These are phyloP conservation scores for Fusarium oligoseptatum DNA, from an alignment of 2,329 filamentous ascomycete species.

Conservation along the genomic window DNA sequence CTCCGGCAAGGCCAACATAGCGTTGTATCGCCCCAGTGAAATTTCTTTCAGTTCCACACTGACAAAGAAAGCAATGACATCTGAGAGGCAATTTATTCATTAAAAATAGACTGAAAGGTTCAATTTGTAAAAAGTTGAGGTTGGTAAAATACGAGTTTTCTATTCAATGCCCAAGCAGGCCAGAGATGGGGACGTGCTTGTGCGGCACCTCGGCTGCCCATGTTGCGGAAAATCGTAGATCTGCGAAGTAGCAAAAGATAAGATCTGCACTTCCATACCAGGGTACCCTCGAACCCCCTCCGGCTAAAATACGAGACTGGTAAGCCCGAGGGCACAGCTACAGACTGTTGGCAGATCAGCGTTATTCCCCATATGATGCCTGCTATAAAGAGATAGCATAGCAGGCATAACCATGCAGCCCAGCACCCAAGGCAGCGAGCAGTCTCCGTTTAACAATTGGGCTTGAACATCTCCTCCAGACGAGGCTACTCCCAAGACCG, in stretches of 20 bases:
- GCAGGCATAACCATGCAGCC: not conserved
- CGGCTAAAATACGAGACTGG: not conserved
- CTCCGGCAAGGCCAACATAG: not conserved
- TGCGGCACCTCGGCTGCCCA: not conserved
- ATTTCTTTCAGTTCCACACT: not conserved
- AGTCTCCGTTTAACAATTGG: not conserved
- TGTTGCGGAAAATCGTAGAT: not conserved
- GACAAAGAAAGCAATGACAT: not conserved
- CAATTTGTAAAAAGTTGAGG: too few species aligned
- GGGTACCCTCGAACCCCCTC: not conserved
- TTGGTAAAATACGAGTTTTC: too few species aligned
- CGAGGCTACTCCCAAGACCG: not conserved
- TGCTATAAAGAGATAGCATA: not conserved
- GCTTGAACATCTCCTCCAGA: not conserved
- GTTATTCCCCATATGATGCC: not conserved
- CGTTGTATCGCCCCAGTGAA: slow-evolving; percentile 1
- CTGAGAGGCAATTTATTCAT: not conserved
- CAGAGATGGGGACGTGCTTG: not conserved
- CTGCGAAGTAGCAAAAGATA: not conserved
- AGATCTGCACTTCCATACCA: not conserved
- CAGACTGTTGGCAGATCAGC: not conserved
- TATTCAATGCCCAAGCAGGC: too few species aligned
- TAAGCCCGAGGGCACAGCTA: not conserved
- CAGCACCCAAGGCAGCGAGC: not conserved
- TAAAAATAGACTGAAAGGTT: too few species aligned